Conservation (phyloP, 495 filamentous ascomycete genomes). For the Xylaria sp. region DNA sequence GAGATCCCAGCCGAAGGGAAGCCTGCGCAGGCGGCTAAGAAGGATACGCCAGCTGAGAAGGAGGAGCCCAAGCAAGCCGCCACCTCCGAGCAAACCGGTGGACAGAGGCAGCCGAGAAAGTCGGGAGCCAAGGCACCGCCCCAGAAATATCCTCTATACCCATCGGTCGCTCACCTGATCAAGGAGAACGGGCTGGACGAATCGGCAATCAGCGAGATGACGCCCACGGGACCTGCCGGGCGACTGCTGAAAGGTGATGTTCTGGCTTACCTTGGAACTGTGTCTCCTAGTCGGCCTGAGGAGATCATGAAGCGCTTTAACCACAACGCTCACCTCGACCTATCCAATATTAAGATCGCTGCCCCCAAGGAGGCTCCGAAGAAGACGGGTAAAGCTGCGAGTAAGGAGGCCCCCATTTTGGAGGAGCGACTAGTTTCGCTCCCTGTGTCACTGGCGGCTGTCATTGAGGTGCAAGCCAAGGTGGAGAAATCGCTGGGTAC, state of each 20-base stretch:
- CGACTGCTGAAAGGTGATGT: conserved; percentile 95
- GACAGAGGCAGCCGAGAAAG: conserved; percentile 36
- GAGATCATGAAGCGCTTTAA: conserved; percentile 70
- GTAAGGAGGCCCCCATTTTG: conserved; percentile 46
- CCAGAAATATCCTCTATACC: conserved; percentile 80
- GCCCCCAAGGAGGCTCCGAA: conserved; percentile 63
- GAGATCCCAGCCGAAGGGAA: conserved; percentile 70
- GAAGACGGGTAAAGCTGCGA: conserved; percentile 50
- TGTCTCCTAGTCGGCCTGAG: conserved; percentile 72
- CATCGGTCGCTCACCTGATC: conserved; percentile 83
- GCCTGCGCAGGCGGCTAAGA: conserved; percentile 44
- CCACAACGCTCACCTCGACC: conserved; percentile 82
- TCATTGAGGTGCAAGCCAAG: conserved; percentile 79
- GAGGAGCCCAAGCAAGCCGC: conserved; percentile 34
- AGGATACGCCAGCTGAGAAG: conserved; percentile 43
- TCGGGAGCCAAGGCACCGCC: conserved; percentile 38
- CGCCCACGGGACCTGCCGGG: conserved; percentile 84
- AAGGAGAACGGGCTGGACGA: conserved; percentile 75
- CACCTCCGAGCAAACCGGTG: conserved; percentile 26
- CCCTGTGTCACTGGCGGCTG: conserved; percentile 77
- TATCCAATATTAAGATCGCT: conserved; percentile 89
- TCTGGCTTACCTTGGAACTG: conserved; percentile 83
- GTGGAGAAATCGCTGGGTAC: conserved; percentile 77
- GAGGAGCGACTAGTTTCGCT: conserved; percentile 65
- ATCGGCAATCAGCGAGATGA: conserved; percentile 78